phyloP scores from a whole-genome alignment of 352 stramenopile species.

The Lagenidium sp. region DNA sequence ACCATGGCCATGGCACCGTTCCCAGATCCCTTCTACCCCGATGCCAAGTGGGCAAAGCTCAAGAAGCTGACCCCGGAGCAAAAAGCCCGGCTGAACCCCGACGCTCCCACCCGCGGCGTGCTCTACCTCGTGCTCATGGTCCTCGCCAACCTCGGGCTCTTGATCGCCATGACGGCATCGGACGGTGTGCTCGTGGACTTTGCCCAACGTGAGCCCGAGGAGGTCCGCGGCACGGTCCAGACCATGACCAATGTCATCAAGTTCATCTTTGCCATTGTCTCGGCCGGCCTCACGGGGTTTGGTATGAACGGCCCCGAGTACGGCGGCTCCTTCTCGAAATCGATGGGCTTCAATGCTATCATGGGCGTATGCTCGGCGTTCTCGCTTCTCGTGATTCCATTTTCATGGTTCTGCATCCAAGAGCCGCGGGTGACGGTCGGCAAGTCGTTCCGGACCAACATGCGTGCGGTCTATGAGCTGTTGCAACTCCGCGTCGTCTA shows the following conservation, averaged over 20 bases:
- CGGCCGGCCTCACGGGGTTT: slow-evolving; percentile 11
- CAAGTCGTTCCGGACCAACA: background rate
- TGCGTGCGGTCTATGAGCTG: slow-evolving; percentile 4
- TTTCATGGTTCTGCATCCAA: slow-evolving; percentile 11
- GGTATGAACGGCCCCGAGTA: slow-evolving; percentile 14
- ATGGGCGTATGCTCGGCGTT: slow-evolving; percentile 12
- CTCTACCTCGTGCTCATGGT: slow-evolving; percentile 10
- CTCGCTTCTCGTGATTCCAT: slow-evolving; percentile 3
- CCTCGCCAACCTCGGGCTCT: slow-evolving; percentile 13
- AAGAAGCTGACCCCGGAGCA: slow-evolving; percentile 6
- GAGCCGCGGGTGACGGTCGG: slow-evolving; percentile 1
- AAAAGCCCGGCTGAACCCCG: slow-evolving; percentile 5
- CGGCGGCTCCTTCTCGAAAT: slow-evolving; percentile 12
- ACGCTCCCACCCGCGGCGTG: slow-evolving; percentile 3
- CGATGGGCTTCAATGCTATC: slow-evolving; percentile 12
- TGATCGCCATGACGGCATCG: slow-evolving; percentile 11
- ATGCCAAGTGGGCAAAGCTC: background rate
- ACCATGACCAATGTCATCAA: slow-evolving; percentile 7
- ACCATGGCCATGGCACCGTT: slow-evolving; percentile 10
- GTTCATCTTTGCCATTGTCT: slow-evolving; percentile 4
- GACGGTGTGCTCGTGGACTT: slow-evolving; percentile 16
- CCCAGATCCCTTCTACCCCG: slow-evolving; percentile 7
- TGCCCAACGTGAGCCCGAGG: slow-evolving; percentile 14
- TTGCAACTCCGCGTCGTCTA: slow-evolving; percentile 8
- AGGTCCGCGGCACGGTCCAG: slow-evolving; percentile 13